phyloP scores from a whole-genome alignment of 202 grass and related monocot genomes.

The Thinopyrum obtusiflorum region DNA sequence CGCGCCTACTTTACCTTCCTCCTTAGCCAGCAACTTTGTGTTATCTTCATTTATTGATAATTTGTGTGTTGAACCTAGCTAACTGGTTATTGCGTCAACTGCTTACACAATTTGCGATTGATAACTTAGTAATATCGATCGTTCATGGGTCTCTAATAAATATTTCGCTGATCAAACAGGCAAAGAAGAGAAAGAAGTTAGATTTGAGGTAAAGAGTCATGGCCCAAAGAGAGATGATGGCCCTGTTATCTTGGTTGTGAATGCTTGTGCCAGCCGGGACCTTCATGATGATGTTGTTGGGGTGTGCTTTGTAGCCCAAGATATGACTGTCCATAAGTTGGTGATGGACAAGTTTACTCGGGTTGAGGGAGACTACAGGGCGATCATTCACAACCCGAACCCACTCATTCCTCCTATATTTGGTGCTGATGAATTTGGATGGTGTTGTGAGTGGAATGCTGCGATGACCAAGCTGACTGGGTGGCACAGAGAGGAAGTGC shows the following conservation, averaged over 20 bases:
- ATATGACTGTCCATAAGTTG: slow-evolving; percentile 93
- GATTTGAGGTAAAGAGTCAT: slow-evolving; percentile 87
- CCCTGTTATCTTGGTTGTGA: slow-evolving; percentile 78
- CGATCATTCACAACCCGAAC: slow-evolving; percentile 86
- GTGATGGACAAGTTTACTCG: slow-evolving; percentile 86
- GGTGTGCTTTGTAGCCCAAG: slow-evolving; percentile 94
- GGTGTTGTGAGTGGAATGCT: slow-evolving; percentile 94
- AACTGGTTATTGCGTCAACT: background rate
- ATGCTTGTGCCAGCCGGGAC: slow-evolving; percentile 87
- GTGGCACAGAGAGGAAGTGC: slow-evolving; percentile 78
- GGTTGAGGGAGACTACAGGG: slow-evolving; percentile 88
- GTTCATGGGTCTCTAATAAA: slow-evolving; percentile 25
- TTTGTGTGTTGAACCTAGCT: background rate
- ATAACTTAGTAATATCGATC: background rate
- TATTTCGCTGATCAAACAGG: slow-evolving; percentile 46
- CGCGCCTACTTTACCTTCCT: background rate
- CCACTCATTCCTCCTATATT: slow-evolving; percentile 93
- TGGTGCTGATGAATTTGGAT: slow-evolving; percentile 84
- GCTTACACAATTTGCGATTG: slow-evolving; percentile 5
- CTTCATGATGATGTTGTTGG: slow-evolving; percentile 77
- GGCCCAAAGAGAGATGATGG: slow-evolving; percentile 53
- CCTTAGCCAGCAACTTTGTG: background rate
- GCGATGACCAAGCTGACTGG: slow-evolving; percentile 87
- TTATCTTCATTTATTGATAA: background rate
- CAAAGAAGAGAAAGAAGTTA: slow-evolving; percentile 80